Conservation (phyloP, 306 rosid species). For the Begonia masoniana region DNA sequence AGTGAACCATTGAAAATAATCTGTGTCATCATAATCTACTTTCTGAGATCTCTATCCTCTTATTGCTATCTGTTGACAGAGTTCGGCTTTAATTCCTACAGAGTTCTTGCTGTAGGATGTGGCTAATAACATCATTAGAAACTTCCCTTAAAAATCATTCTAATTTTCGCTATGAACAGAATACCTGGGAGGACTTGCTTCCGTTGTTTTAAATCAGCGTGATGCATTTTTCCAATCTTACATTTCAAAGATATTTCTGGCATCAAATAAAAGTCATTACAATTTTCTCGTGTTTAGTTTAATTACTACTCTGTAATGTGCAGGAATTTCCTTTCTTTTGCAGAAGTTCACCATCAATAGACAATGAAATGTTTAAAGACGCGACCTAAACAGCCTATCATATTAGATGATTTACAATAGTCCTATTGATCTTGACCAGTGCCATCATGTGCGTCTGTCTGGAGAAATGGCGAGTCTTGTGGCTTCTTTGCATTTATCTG, state of each 20-base stretch:
- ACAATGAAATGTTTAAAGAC: conserved; percentile 41
- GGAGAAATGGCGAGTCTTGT: conserved; percentile 53
- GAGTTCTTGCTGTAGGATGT: no score
- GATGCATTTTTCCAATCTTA: no score
- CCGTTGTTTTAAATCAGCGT: no score
- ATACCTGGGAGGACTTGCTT: no score
- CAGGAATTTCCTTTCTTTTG: conserved; percentile 12
- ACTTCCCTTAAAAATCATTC: no score
- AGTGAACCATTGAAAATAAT: no score
- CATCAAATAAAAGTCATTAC: not conserved
- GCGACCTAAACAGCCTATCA: conserved; percentile 21
- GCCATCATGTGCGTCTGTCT: conserved; percentile 75
- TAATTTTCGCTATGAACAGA: no score
- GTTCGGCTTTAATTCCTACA: no score
- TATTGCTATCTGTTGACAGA: no score
- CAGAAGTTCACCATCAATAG: conserved; percentile 23
- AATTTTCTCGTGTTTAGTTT: not conserved
- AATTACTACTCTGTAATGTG: not conserved
- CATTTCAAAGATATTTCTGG: not conserved
- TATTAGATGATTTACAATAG: conserved; percentile 60
- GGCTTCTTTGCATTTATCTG: conserved; percentile 44
- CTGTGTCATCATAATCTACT: no score
- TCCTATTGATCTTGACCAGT: conserved; percentile 40
- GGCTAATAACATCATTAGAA: no score
- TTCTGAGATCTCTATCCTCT: no score